phyloP scores from a whole-genome alignment of 192 early-diverging fungal genomes.

The Umbelopsis ramanniana region DNA sequence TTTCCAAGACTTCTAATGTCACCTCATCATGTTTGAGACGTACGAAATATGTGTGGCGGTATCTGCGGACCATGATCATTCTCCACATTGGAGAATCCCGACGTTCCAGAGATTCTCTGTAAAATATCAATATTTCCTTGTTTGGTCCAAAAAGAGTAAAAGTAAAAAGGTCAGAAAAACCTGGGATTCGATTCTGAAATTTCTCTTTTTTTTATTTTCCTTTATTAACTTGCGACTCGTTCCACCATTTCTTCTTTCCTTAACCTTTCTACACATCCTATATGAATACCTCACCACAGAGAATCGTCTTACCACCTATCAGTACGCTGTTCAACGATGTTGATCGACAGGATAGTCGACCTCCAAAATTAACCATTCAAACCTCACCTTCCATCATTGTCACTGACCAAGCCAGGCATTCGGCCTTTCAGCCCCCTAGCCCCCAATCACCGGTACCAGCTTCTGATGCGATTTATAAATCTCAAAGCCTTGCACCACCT shows the following conservation, averaged over 20 bases:
- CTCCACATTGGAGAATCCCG: slow-evolving; percentile 21
- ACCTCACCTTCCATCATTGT: slow-evolving; percentile 4
- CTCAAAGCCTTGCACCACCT: not conserved
- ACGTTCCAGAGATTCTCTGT: slow-evolving; percentile 22
- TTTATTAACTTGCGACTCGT: not conserved
- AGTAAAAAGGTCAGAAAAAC: not conserved
- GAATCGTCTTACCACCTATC: slow-evolving; percentile 11
- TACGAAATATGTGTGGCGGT: not conserved
- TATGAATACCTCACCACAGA: not conserved
- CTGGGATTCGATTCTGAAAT: slow-evolving; percentile 13
- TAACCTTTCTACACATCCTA: not conserved
- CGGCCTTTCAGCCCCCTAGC: slow-evolving; percentile 10
- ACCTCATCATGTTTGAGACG: not conserved
- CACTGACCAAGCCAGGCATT: not conserved
- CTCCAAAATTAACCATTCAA: slow-evolving; percentile 4
- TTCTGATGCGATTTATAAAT: not conserved
- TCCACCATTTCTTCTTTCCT: not conserved
- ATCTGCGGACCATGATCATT: slow-evolving; percentile 11
- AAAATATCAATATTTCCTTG: slow-evolving; percentile 16
- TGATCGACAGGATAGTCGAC: not conserved
- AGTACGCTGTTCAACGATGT: slow-evolving; percentile 14
- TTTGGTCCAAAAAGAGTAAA: slow-evolving; percentile 16
- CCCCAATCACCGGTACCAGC: slow-evolving; percentile 5
- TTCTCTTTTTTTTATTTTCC: slow-evolving; percentile 7
- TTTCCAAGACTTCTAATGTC: slow-evolving; percentile 21